These are phyloP conservation scores for Wickerhamiella alocasiicola DNA, from an alignment of 805 yeast species.

Conservation along the genomic window DNA sequence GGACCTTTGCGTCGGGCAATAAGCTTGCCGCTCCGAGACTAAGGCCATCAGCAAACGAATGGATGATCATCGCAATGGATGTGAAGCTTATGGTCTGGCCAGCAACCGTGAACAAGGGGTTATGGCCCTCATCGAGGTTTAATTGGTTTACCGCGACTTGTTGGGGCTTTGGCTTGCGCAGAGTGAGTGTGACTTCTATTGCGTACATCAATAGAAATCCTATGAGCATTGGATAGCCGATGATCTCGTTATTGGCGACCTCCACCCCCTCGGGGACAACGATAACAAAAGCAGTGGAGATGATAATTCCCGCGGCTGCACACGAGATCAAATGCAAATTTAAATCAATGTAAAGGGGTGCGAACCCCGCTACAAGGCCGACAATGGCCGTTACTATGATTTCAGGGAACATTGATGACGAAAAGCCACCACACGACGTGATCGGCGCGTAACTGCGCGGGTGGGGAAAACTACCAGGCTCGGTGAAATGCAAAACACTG, in stretches of 20 bases:
- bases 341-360: constrained; percentile 17
- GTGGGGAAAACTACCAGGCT: too few relatives aligned
- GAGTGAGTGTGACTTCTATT: constrained; percentile 33
- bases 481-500: too few relatives aligned
- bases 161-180: constrained; percentile 3
- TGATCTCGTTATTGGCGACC: constrained; percentile 23
- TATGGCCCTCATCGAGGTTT: background rate
- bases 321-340: constrained; percentile 29
- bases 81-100: constrained; percentile 20
- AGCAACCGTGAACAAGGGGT: background rate
- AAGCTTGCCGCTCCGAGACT: constrained; percentile 52
- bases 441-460: too few relatives aligned
- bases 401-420: constrained; percentile 14
- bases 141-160: constrained; percentile 7
- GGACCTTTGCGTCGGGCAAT: constrained; percentile 30
- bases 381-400: constrained; percentile 18
- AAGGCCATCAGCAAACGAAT: constrained; percentile 60
- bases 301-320: constrained; percentile 46
- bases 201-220: constrained; percentile 46
- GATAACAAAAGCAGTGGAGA: constrained; percentile 46
- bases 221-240: constrained; percentile 38
- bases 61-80: constrained; percentile 52
- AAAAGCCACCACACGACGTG: too few relatives aligned
- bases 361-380: constrained; percentile 20
- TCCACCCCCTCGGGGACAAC: constrained; percentile 58